Base-by-base conservation (phyloP, 192 early-diverging fungal species). In the Phlyctochytrium planicorne region DNA sequence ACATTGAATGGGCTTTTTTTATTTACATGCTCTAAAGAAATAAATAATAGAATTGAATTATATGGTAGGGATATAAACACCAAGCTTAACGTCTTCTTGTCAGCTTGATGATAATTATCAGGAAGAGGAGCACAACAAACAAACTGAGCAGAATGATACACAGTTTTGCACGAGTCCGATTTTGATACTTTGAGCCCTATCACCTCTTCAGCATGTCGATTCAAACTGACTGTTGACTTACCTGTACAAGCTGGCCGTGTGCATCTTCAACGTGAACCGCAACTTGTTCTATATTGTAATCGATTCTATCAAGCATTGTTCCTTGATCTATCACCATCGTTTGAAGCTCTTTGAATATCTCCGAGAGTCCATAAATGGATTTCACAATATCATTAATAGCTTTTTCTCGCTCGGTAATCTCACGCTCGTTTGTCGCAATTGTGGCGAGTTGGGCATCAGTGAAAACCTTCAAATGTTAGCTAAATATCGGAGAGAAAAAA, bases 271-370 rank as follows among this genome's bases (percentile, higher is more conserved):
- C 80, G 66, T 92, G 82, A 31, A 91, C 81, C 20, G 74, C 84
- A 6, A 90, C 88, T 63, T 90, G 88, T 68, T 97, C 97, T 63
- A 98, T 88, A 71, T 98, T 97, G 75, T 90, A 98, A 76, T 98
- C 97, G 63, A 98, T 97, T 30, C 97, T 86, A 78, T 98, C 97
- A 27, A 98, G 82, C 63, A 98, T 73, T 2, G 97, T 93, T 17
- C 97, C 97, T 75, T 98, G 97, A 75, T 97, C 97, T 68, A 98
- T 95, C 24, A 98, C 89, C 88, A 98, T 91, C 27, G 91, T 87
- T 72, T 98, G 93, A 69, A 97, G 82, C 67, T 96, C 94, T 63
- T 86, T 85, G 76, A 98, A 98, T 16, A 98, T 89, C 36, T 91
- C 90, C 1, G 94, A 94, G 59, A 98, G 78, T 27, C 90, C 87